Conservation (phyloP, 352 stramenopile species). For the Globisporangium paroecandrum region DNA sequence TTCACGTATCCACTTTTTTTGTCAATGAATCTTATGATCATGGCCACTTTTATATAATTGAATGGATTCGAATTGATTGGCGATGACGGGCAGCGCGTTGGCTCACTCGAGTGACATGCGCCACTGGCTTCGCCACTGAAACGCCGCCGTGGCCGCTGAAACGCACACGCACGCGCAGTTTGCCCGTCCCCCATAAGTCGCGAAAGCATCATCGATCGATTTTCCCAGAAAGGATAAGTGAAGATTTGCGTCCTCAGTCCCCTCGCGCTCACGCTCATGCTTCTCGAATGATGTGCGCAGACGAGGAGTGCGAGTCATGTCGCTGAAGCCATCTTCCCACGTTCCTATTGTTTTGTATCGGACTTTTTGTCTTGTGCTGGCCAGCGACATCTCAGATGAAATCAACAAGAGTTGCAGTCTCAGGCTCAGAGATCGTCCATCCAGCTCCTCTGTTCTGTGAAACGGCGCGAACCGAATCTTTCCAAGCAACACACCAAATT, state of each 20-base stretch:
- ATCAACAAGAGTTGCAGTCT: not conserved
- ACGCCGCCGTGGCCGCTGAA: not conserved
- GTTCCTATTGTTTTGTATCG: not conserved
- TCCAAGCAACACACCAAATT: not conserved
- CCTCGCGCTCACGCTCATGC: not conserved
- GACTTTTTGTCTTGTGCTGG: not conserved
- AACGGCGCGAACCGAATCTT: conserved; percentile 4
- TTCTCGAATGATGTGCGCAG: not conserved
- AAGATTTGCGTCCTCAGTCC: not conserved
- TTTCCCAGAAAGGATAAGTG: not conserved
- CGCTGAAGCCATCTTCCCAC: not conserved
- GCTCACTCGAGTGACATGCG: not conserved
- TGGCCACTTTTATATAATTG: too few species aligned
- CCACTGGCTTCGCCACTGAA: not conserved
- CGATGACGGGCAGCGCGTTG: not conserved
- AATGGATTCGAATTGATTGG: not conserved
- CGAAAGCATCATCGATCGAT: not conserved
- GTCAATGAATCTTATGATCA: not conserved
- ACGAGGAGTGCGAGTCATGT: not conserved
- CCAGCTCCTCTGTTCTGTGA: not conserved
- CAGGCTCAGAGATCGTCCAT: not conserved
- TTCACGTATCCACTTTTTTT: too few species aligned
- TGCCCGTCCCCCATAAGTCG: too few species aligned
- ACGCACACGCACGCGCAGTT: not conserved
- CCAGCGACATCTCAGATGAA: not conserved